phyloP scores from a whole-genome alignment of 805 yeast species.

The Wickerhamiella cacticola region DNA sequence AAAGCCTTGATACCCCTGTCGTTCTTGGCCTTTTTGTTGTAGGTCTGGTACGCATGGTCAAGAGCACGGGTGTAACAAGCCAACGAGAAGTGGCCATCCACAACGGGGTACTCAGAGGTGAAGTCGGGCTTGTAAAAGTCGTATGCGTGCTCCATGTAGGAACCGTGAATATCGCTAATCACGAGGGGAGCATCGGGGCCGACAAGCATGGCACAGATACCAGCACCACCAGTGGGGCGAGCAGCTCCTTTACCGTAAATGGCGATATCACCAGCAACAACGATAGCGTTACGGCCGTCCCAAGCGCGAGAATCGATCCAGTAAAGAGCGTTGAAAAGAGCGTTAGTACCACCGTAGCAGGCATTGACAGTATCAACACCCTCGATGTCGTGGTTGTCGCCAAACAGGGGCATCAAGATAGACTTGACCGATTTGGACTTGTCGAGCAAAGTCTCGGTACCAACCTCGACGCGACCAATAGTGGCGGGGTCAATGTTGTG shows the following conservation, averaged over 20 bases:
- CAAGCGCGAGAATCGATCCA: conserved; percentile 94
- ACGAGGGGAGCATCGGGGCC: conserved; percentile 98
- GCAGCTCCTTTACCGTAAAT: conserved; percentile 95
- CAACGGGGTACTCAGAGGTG: conserved; percentile 91
- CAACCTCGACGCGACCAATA: conserved; percentile 93
- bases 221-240: conserved; percentile 99
- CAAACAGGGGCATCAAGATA: conserved; percentile 86
- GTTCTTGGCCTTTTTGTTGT: conserved; percentile 44
- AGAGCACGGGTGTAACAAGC: conserved; percentile 89
- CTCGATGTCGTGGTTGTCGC: conserved; percentile 80
- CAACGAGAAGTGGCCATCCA: conserved; percentile 93
- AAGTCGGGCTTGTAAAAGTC: conserved; percentile 96
- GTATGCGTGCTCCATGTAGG: conserved; percentile 92
- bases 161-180: conserved; percentile 77
- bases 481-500: conserved; percentile 67
- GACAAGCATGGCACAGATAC: conserved; percentile 83
- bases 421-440: conserved; percentile 95
- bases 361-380: conserved; percentile 95
- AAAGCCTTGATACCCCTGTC: conserved; percentile 53
- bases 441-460: conserved; percentile 93
- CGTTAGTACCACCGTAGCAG: conserved; percentile 97
- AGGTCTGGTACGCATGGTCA: conserved; percentile 72
- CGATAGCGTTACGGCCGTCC: conserved; percentile 98
- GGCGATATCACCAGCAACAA: conserved; percentile 96
- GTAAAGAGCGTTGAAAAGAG: conserved; percentile 83